A percentile compares a stretch with the other conserved stretches of the same genome.
Conservation (phyloP, 805 yeast genomes). For the Saccharomycopsis sp. region DNA sequence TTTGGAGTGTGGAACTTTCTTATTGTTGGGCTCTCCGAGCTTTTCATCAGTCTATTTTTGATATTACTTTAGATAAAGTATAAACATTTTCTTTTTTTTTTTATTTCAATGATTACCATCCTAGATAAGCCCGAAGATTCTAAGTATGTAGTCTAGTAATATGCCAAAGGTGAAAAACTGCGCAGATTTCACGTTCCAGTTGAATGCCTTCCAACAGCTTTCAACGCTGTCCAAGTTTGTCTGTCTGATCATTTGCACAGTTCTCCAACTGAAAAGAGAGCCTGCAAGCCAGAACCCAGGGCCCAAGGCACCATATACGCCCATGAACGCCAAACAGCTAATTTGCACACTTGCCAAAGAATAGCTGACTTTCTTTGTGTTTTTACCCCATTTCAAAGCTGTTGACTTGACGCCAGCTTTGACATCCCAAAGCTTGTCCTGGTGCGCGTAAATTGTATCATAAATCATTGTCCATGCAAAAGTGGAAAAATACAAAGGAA, state of each 20-base stretch:
- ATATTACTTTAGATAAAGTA: neutral
- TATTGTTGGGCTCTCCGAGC: slow-evolving; percentile 13
- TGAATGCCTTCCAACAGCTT: slow-evolving; percentile 77
- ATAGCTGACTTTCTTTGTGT: slow-evolving; percentile 60
- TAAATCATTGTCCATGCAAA: slow-evolving; percentile 92
- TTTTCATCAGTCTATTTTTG: slow-evolving; percentile 3
- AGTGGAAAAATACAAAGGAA: slow-evolving; percentile 66
- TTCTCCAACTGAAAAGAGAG: slow-evolving; percentile 57
- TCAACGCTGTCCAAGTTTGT: slow-evolving; percentile 76
- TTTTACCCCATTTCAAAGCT: slow-evolving; percentile 88
- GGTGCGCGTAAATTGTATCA: slow-evolving; percentile 96
- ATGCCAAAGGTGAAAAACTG: slow-evolving; percentile 58
- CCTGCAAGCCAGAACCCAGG: slow-evolving; percentile 72
- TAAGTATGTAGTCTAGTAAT: slow-evolving; percentile 52
- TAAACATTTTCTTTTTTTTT: neutral
- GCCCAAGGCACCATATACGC: slow-evolving; percentile 56
- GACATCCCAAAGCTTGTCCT: slow-evolving; percentile 82
- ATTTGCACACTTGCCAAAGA: slow-evolving; percentile 63
- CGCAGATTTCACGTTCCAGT: slow-evolving; percentile 70
- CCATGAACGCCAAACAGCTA: slow-evolving; percentile 55
- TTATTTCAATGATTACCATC: too few species aligned
- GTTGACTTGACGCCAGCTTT: slow-evolving; percentile 91
- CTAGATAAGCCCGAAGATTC: slow-evolving; percentile 31
- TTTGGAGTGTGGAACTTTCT: slow-evolving; percentile 56
- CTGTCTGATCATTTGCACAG: slow-evolving; percentile 55